Conservation (phyloP, 1,284 basidiomycete genomes). For the Puccinia coronata region DNA sequence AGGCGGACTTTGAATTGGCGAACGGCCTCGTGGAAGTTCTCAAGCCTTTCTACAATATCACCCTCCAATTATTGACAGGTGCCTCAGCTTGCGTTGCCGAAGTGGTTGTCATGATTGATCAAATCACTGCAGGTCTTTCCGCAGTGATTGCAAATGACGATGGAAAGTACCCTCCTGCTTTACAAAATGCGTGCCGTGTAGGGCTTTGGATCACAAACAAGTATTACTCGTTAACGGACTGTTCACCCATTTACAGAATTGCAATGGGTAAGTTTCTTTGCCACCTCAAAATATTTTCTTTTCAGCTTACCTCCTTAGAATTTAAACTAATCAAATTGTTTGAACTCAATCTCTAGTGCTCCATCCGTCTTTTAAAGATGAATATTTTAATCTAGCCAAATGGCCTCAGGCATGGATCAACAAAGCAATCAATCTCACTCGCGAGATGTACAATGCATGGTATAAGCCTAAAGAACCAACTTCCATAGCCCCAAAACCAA, state of each 20-base stretch:
- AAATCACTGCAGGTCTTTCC: background rate
- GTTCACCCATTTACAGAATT: background rate
- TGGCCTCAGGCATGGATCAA: slow-evolving; percentile 7
- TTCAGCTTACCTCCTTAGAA: background rate
- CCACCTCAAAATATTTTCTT: background rate
- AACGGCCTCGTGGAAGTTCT: background rate
- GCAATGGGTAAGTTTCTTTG: background rate
- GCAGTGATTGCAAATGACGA: slow-evolving; percentile 15
- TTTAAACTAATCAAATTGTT: background rate
- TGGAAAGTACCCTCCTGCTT: background rate
- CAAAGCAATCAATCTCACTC: slow-evolving; percentile 4
- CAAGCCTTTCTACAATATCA: no score
- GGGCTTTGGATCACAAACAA: background rate
- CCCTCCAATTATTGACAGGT: background rate
- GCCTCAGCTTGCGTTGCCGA: slow-evolving; percentile 9
- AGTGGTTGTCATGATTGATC: slow-evolving; percentile 11
- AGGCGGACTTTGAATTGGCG: slow-evolving; percentile 12
- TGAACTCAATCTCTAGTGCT: background rate
- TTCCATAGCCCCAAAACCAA: background rate
- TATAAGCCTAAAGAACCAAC: background rate
- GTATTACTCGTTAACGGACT: slow-evolving; percentile 4
- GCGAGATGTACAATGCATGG: background rate
- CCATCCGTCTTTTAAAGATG: slow-evolving; percentile 10
- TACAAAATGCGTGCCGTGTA: slow-evolving; percentile 2
- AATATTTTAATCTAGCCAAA: slow-evolving; percentile 12